These are phyloP conservation scores for Fusarium sp. DNA, from an alignment of 2,329 filamentous ascomycete species.

Conservation along the genomic window DNA sequence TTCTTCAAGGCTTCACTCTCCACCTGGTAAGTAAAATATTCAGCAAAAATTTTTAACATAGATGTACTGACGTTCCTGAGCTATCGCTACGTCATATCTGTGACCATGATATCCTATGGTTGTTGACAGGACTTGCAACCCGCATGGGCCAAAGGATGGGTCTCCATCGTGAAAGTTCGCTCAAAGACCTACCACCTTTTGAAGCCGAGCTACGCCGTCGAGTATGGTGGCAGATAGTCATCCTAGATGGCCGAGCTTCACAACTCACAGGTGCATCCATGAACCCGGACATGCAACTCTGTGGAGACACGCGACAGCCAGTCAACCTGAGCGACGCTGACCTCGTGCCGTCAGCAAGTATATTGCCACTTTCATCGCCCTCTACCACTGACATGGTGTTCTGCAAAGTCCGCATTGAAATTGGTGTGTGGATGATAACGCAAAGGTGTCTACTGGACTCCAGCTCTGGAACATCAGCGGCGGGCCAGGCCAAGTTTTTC, in stretches of 20 bases:
- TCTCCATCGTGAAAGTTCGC: constrained; percentile 10
- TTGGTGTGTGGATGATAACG: constrained; percentile 17
- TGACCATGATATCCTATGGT: constrained; percentile 15
- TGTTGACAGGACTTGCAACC: constrained; percentile 7
- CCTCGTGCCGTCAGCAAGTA: constrained; percentile 9
- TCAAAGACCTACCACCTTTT: neutral
- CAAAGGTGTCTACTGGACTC: constrained; percentile 10
- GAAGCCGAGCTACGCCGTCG: constrained; percentile 15
- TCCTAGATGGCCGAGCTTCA: constrained; percentile 10
- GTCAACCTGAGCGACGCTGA: constrained; percentile 12
- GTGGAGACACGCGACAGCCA: constrained; percentile 12
- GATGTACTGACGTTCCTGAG: neutral
- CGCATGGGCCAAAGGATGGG: constrained; percentile 20
- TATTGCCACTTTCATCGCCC: neutral
- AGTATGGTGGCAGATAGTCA: constrained; percentile 18
- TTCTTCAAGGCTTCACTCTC: constrained; percentile 10
- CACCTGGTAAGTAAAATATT: too few species aligned
- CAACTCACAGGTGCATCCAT: constrained; percentile 15
- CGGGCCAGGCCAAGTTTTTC: neutral
- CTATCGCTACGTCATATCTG: constrained; percentile 15
- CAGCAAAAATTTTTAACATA: too few species aligned
- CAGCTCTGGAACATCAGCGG: neutral
- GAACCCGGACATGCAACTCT: constrained; percentile 15
- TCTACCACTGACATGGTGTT: constrained; percentile 11
- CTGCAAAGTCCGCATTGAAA: constrained; percentile 16